Evolutionary conservation across 2,329 filamentous ascomycete genomes (phyloP).

Genomic region (Fusarium anguioides): DNA sequence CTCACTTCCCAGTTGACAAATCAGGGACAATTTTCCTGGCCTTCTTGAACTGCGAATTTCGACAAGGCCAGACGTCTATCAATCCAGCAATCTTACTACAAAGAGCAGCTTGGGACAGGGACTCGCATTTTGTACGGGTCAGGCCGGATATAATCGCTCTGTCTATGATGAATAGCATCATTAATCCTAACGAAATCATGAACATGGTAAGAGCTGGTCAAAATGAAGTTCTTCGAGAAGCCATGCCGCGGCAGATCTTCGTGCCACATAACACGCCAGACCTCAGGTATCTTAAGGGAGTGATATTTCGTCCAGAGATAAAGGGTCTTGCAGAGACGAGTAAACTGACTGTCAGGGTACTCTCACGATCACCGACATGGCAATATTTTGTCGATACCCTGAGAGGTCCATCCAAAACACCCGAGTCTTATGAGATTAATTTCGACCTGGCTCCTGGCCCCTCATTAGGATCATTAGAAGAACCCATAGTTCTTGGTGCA

Average conservation of each 20-base stretch:
- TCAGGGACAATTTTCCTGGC: conserved; percentile 46
- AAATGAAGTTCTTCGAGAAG: conserved; percentile 22
- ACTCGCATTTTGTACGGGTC: conserved; percentile 45
- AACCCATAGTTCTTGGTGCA: conserved; percentile 38
- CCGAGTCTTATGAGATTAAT: conserved; percentile 44
- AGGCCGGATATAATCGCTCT: conserved; percentile 42
- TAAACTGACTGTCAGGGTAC: conserved; percentile 25
- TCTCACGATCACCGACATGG: conserved; percentile 45
- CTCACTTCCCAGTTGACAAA: conserved; percentile 43
- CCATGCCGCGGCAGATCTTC: conserved; percentile 40
- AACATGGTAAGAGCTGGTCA: conserved; percentile 21
- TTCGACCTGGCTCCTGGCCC: conserved; percentile 41
- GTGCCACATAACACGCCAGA: conserved; percentile 36
- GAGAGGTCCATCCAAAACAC: conserved; percentile 3
- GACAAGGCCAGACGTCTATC: conserved; percentile 37
- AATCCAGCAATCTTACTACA: conserved; percentile 46
- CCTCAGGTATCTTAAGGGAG: conserved; percentile 38
- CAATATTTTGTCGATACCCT: conserved; percentile 38
- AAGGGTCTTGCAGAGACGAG: conserved; percentile 4
- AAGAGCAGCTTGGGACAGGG: conserved; percentile 44
- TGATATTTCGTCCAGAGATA: conserved; percentile 43
- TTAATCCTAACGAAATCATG: conserved; percentile 41
- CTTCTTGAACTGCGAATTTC: conserved; percentile 46
- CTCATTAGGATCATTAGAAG: conserved; percentile 28
- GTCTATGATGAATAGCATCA: conserved; percentile 45